A percentile compares a stretch with the other conserved stretches of the same genome.
Conservation (phyloP, 2,329 filamentous ascomycete species). For the Aspergillus latus region DNA sequence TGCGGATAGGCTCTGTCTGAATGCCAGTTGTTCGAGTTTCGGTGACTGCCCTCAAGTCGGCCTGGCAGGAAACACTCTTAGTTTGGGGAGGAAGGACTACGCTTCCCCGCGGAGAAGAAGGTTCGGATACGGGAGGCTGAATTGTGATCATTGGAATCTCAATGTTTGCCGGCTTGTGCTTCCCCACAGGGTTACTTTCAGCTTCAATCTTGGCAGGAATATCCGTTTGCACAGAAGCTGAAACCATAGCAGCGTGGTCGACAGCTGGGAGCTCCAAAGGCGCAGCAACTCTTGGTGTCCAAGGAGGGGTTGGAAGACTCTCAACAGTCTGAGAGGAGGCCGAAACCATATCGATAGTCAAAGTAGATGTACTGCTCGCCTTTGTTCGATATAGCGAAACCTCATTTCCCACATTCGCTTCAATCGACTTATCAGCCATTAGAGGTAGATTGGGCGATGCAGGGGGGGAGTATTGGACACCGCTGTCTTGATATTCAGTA, state of each 20-base stretch:
- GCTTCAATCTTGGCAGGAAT: conserved; percentile 18
- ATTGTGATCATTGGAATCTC: conserved; percentile 86
- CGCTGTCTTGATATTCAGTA: conserved; percentile 68
- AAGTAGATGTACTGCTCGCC: conserved; percentile 33
- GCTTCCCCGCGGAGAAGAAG: conserved; percentile 72
- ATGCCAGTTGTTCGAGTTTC: conserved; percentile 59
- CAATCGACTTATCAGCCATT: conserved; percentile 13
- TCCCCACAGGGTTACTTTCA: conserved; percentile 16
- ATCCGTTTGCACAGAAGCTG: conserved; percentile 38
- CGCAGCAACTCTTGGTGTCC: conserved; percentile 34
- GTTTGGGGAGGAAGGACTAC: conserved; percentile 75
- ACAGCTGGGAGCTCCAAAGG: conserved; percentile 14
- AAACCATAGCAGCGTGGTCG: conserved; percentile 26
- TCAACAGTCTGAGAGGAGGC: conserved; percentile 45
- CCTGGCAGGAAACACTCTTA: conserved; percentile 82
- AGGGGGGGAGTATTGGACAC: conserved; percentile 79
- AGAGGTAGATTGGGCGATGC: conserved; percentile 59
- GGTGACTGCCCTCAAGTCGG: conserved; percentile 53
- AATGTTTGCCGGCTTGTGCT: conserved; percentile 22
- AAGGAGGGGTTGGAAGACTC: conserved; percentile 37
- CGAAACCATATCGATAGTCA: conserved; percentile 40
- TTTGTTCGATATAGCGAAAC: conserved; percentile 22
- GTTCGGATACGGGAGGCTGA: conserved; percentile 80
- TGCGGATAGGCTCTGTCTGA: conserved; percentile 88
- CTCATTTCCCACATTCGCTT: conserved; percentile 4